Evolutionary conservation across 352 stramenopile species (phyloP), one percentile per base, ranked within the genome.

Genomic region (Elongisporangium anandrum): DNA sequence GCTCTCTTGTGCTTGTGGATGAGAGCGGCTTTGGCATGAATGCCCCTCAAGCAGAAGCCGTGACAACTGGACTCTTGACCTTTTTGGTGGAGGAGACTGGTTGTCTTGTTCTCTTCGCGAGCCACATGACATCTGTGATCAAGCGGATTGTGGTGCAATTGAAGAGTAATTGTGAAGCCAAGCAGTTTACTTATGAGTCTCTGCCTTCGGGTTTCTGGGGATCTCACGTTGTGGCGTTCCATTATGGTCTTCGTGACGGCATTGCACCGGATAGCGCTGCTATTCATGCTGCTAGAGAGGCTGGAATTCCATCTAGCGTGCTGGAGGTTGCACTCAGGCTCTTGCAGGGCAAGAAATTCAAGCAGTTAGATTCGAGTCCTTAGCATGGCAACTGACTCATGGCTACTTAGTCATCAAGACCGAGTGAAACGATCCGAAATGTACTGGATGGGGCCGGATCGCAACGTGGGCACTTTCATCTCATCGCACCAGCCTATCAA

Each of bases 1-100:
- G 50, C 6, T 81, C 75, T 21, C 59, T 85, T 0, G 68, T 81
- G 41, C 54, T 85, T 17, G 54, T 85, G 3, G 75, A 85, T 24
- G 75, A 82, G 49, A 64, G 81, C 17, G 76, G 76, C 19, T 78
- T 72, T 50, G 76, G 73, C 0, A 63, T 83, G 56, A 54, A 63
- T 2, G 26, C 65, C 16, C 54, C 53, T 10, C 62, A 79, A 54
- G 71, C 62, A 5, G 52, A 64, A n/a, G 65, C 60, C 1, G 52
- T 80, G 26, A 69, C 65, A 7, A 56, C 57, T n/a, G 62, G 52
- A n/a, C 38, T 45, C 48, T 67, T 66, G 59, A 64, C 51, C 17
- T 68, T 56, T 68, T 57, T 86, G 4, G 64, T 69, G 1, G 22
- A 74, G 26, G 57, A 50, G 0, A 47, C 73, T 23, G 55, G 72